Evolutionary conservation across 2,329 filamentous ascomycete genomes (phyloP), one percentile per base, ranked within the genome.

Genomic region (Cryphonectria naterciae): DNA sequence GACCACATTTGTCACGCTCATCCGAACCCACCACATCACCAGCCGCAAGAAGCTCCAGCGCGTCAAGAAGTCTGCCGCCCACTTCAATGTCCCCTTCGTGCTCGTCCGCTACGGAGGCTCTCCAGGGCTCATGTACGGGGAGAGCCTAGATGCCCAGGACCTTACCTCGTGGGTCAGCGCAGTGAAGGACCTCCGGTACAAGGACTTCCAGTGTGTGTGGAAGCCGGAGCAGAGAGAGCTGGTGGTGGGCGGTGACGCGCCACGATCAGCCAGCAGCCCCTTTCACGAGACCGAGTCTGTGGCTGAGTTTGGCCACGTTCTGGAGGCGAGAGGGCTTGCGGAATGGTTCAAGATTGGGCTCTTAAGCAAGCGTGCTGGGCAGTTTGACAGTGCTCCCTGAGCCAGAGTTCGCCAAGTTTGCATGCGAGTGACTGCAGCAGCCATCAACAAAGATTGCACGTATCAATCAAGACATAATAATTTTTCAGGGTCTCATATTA

Each of bases 1-100:
- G n/a, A 64, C 37, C 22, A 66, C 75, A 4, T 83, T 79, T 73
- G 81, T 80, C 77, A 87, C 91, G 41, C 83, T 95, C 62, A 93
- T 95, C 72, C 88, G 91, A 67, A 95, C 92, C 0, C 92, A 95
- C 75, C 92, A 95, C 79, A 94, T 95, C 77, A 94, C 92, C 4
- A 94, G 91, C 0, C 90, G 92, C 74, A 94, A 93, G 78, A 95
- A 95, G 77, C 80, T 86, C 0, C 80, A 82, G 10, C 81, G 80
- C 69, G 84, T 95, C 32, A 88, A 85, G 66, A 91, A 92, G 78
- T 89, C 90, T 2, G 86, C 88, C 4, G 89, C 91, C 8, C 84
- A 87, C 43, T 83, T 86, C 63, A 83, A 87, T 74, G 82, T 89
- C 69, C 86, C 90, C 66, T 91, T 87, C 74, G 88, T 91, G 1